Conservation (phyloP, 768 basidiomycete species). For the Mycena sanguinolenta region DNA sequence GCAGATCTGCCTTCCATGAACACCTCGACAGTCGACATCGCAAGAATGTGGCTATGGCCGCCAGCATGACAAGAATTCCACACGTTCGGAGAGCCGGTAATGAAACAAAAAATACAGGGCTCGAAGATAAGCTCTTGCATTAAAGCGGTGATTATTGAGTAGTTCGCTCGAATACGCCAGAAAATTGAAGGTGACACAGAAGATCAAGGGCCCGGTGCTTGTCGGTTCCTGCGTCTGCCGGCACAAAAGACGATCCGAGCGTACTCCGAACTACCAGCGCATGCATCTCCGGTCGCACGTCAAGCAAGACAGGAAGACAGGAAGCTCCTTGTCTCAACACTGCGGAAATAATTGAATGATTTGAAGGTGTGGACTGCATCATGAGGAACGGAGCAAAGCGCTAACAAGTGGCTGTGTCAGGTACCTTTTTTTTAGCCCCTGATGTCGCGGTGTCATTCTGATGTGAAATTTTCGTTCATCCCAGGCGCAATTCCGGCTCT, state of each 20-base stretch:
- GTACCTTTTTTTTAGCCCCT: no score
- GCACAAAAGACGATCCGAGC: slow-evolving; percentile 17
- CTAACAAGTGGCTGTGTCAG: background rate
- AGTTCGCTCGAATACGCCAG: background rate
- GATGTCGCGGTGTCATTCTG: no score
- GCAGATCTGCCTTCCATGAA: slow-evolving; percentile 31
- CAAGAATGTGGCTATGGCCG: slow-evolving; percentile 1
- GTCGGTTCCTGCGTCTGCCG: slow-evolving; percentile 5
- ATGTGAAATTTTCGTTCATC: no score
- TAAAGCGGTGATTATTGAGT: background rate
- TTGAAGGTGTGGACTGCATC: no score
- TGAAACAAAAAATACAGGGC: background rate
- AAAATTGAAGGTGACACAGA: slow-evolving; percentile 12
- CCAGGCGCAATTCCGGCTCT: no score
- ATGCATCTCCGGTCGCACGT: slow-evolving; percentile 17
- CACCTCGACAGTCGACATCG: slow-evolving; percentile 25
- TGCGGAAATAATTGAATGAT: background rate
- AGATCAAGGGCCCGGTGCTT: slow-evolving; percentile 27
- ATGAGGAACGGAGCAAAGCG: background rate
- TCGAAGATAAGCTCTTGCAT: background rate
- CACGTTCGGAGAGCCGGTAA: background rate
- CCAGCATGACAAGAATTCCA: slow-evolving; percentile 10
- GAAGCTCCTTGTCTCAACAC: background rate
- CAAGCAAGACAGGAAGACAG: background rate
- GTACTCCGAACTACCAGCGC: slow-evolving; percentile 12